These are phyloP conservation scores for Borealophlyctis nickersoniae DNA, from an alignment of 192 early-diverging fungal genomes.

Conservation along the genomic window DNA sequence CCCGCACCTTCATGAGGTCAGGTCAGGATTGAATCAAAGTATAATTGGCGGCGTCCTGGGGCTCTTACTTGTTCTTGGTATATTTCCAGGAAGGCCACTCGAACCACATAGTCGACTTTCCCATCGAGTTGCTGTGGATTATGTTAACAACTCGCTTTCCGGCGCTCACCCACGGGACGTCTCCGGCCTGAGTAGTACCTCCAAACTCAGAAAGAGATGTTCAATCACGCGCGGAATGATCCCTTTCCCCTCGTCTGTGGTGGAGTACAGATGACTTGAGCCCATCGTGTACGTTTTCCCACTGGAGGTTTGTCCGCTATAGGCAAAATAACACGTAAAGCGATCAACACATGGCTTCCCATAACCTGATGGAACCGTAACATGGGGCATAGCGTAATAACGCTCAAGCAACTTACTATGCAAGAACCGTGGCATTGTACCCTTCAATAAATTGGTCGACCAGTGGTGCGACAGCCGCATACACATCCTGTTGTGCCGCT, in stretches of 20 bases:
- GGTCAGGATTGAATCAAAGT: not conserved
- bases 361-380: not conserved
- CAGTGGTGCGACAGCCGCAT: not conserved
- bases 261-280: conserved; percentile 18
- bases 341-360: not conserved
- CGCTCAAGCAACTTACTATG: conserved; percentile 46
- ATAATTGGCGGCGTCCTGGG: too few relatives aligned
- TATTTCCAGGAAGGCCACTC: conserved; percentile 52
- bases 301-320: conserved; percentile 47
- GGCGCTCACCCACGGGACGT: too few relatives aligned
- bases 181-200: conserved; percentile 5
- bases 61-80: conserved; percentile 52
- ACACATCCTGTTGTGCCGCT: conserved; percentile 9
- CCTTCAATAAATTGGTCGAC: conserved; percentile 69
- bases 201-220: conserved; percentile 35
- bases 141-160: too few relatives aligned
- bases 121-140: conserved; percentile 8
- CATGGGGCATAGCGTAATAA: too few relatives aligned
- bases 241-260: conserved; percentile 30
- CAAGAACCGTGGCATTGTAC: conserved; percentile 94
- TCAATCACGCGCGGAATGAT: conserved; percentile 51
- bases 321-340: not conserved
- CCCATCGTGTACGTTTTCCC: conserved; percentile 63
- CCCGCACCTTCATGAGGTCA: conserved; percentile 29
- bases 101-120: conserved; percentile 28